Evolutionary conservation across 225 moss, liverwort and hornwort genomes (phyloP).

Genomic region (Rhytidiadelphus loreus): DNA sequence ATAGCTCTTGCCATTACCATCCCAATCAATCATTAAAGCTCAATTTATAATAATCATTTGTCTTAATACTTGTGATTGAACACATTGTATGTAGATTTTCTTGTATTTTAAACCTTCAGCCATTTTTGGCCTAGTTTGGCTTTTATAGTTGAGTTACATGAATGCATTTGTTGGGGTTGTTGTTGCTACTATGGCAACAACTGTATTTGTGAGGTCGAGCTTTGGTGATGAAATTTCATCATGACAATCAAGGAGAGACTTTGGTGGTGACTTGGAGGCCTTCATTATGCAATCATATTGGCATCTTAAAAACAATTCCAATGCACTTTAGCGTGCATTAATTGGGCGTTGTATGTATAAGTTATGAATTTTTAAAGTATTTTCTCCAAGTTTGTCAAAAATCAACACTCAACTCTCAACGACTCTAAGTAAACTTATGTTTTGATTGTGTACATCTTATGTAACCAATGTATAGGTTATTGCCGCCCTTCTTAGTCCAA

Average conservation of each 20-base stretch:
- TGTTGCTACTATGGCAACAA: not conserved
- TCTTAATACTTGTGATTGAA: too few relatives aligned
- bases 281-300: too few relatives aligned
- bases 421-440: not conserved
- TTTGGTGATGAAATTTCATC: not conserved
- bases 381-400: not conserved
- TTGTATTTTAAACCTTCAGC: too few relatives aligned
- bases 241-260: not conserved
- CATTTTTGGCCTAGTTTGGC: too few relatives aligned
- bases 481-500: fast-evolving
- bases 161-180: not conserved
- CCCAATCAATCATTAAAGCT: too few relatives aligned
- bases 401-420: too few relatives aligned
- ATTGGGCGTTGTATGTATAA: fast-evolving
- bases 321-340: not conserved
- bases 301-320: not conserved
- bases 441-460: not conserved
- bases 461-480: fast-evolving
- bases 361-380: not conserved
- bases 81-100: too few relatives aligned
- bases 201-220: fast-evolving
- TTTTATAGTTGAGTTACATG: too few relatives aligned
- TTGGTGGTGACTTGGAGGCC: fast-evolving
- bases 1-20: too few relatives aligned
- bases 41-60: too few relatives aligned